These are phyloP conservation scores for Syncephalastrum monosporum DNA, from an alignment of 371 early-diverging fungal species.

Conservation along the genomic window DNA sequence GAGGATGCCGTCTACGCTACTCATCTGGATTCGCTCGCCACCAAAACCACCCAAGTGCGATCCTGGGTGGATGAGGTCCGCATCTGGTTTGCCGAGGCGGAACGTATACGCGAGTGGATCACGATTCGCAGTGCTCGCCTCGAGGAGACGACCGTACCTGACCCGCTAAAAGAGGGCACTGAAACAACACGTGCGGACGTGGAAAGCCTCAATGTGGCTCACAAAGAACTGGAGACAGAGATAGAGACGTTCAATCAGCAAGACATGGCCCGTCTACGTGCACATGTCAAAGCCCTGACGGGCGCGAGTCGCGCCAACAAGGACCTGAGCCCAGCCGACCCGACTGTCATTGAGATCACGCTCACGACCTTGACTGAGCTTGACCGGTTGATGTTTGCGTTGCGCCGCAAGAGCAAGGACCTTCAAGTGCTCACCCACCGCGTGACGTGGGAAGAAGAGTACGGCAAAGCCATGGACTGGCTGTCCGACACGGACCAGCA, in stretches of 20 bases:
- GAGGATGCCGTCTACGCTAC: constrained; percentile 23
- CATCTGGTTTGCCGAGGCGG: constrained; percentile 49
- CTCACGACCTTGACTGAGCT: constrained; percentile 45
- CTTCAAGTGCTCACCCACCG: constrained; percentile 38
- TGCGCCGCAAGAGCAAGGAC: constrained; percentile 35
- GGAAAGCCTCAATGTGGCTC: constrained; percentile 29
- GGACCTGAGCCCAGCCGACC: constrained; percentile 55
- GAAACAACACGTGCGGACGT: constrained; percentile 30
- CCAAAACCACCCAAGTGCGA: constrained; percentile 32
- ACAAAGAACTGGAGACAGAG: constrained; percentile 42
- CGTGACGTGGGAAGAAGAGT: constrained; percentile 48
- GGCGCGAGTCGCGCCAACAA: constrained; percentile 32
- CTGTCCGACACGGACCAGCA: constrained; percentile 28
- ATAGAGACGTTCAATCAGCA: constrained; percentile 49
- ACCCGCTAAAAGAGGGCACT: constrained; percentile 9
- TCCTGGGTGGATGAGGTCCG: constrained; percentile 54
- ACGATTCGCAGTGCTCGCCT: constrained; percentile 40
- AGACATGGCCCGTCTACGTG: constrained; percentile 52
- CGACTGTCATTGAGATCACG: constrained; percentile 55
- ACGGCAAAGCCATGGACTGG: constrained; percentile 30
- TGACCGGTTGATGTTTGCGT: constrained; percentile 37
- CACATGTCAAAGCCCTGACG: constrained; percentile 53
- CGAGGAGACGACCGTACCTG: constrained; percentile 30
- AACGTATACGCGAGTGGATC: constrained; percentile 49
- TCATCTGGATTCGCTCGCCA: constrained; percentile 30